Evolutionary conservation across 2,329 filamentous ascomycete species (phyloP), one percentile per base, ranked within the genome.

Genomic region (Xylariomycetidae sp.): DNA sequence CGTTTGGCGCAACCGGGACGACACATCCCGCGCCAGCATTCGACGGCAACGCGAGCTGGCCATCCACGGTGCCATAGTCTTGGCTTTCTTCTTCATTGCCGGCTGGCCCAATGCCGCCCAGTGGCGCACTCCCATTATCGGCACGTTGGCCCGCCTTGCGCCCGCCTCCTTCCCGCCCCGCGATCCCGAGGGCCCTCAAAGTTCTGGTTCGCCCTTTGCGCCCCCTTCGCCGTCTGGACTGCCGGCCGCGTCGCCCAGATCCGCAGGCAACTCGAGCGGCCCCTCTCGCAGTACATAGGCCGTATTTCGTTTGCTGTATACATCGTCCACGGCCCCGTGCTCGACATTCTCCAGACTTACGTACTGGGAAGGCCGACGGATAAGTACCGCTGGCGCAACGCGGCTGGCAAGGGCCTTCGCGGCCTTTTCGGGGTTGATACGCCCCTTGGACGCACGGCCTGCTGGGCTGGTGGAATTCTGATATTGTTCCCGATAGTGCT

Each of bases 221-320:
- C 59, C 3, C 47, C 58, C 6, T 48, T 47, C 4, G 49, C 56
- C 6, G 60, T 65, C 8, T 64, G 58, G 60, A 55, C 60, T 1
- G 49, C 55, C 24, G 60, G 60, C 13, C 60, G 64, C 26, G 41
- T 66, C 22, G 42, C 40, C 5, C 38, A 44, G 5, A 31, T 61
- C 19, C 61, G 52, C 19, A 38, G 43, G 10, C 40, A 68, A 18
- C 71, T 76, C 47, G 68, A 67, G 34, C 61, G 59, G 3, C 50
- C 57, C 0, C 40, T 71, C n/a, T 63, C 68, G 15, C 70, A 74
- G 46, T 76, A 76, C 46, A 63, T 70, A 13, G 72, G 68, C 10
- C 61, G 63, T 19, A 65, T 76, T 38, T 72, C 67, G 32, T 76
- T 68, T 40, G 66, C 72, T 4, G 56, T 76, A 5, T 76, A 76